Base-by-base conservation (phyloP, 768 basidiomycete genomes). In the Mrakia gelida region DNA sequence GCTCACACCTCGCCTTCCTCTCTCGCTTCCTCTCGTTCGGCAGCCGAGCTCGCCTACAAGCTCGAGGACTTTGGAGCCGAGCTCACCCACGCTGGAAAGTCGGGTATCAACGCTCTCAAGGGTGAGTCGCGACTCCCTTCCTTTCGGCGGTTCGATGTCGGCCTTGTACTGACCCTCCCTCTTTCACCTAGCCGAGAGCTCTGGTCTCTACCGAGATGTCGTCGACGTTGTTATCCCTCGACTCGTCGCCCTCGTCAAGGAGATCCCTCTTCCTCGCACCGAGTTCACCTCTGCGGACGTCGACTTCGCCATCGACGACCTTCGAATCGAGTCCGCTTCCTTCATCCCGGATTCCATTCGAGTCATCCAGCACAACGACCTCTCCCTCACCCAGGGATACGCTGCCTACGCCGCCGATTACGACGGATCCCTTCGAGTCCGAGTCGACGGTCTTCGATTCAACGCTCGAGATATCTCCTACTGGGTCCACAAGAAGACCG, bases 271-370 rank as follows among this genome's bases (percentile, higher is more conserved):
- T 0, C 86, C 86, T 1, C 78, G 86, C 21, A 81, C 85, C 80
- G 85, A 86, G 80, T 86, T 81, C 82, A 84, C 85, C 77, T 83
- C 82, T 3, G 84, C 83, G 61, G 83, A 80, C 81, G 81, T 80
- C 28, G 59, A 49, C 67, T 68, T 77, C 52, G 62, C 84, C 74
- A 81, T 85, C 67, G 85, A 85, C 76, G 84, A 85, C 81, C 80
- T 85, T 77, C 80, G 80, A 43, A 82, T 86, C 81, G 83, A 84
- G 79, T 84, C 85, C 7, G 84, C 82, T 3, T 84, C 83, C 4
- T 86, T 86, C 82, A 83, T 86, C 76, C 86, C 86, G 70, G 84
- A 85, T 79, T 83, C 82, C 10, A 84, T 85, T 79, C 82, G 84
- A 61, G 82, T 86, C 79, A 82, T 85, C 65, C 81, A 82, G 38